These are phyloP conservation scores for Stephania cephalantha DNA, from an alignment of 164 flowering plant genomes.

Conservation along the genomic window DNA sequence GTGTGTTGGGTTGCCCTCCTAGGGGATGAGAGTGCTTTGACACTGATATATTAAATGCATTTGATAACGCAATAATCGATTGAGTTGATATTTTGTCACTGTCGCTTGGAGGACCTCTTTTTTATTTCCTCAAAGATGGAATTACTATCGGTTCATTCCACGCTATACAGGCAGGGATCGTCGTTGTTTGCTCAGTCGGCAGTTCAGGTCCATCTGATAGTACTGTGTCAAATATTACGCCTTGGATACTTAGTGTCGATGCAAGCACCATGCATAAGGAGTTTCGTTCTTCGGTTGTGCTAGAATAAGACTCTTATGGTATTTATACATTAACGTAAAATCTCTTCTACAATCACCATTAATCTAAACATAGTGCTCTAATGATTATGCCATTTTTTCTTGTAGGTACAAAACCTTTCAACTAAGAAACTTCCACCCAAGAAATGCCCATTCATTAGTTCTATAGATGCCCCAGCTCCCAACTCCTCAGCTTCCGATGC, in stretches of 20 bases:
- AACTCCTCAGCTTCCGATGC: slow-evolving; percentile 29
- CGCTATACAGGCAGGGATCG: slow-evolving; percentile 39
- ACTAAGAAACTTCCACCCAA: slow-evolving; percentile 13
- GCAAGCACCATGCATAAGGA: slow-evolving; percentile 60
- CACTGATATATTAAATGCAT: slow-evolving; percentile 35
- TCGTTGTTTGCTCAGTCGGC: slow-evolving; percentile 45
- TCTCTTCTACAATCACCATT: too few relatives aligned
- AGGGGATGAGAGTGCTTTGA: slow-evolving; percentile 25
- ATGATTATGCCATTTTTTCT: not conserved
- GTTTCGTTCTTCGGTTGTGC: slow-evolving; percentile 28
- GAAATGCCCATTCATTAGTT: slow-evolving; percentile 35
- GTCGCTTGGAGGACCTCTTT: too few relatives aligned
- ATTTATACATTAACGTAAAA: too few relatives aligned
- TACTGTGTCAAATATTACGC: slow-evolving; percentile 35
- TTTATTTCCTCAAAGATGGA: too few relatives aligned
- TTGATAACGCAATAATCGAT: slow-evolving; percentile 44
- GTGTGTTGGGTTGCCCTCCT: slow-evolving; percentile 15
- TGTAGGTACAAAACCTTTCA: slow-evolving; percentile 48
- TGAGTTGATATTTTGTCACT: too few relatives aligned
- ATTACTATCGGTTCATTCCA: too few relatives aligned
- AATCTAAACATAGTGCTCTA: too few relatives aligned
- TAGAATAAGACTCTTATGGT: slow-evolving; percentile 30
- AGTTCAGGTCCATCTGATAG: slow-evolving; percentile 35
- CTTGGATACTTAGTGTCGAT: slow-evolving; percentile 63
- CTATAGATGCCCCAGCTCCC: slow-evolving; percentile 25